phyloP scores from a whole-genome alignment of 495 filamentous ascomycete species.

The Podospora comata region DNA sequence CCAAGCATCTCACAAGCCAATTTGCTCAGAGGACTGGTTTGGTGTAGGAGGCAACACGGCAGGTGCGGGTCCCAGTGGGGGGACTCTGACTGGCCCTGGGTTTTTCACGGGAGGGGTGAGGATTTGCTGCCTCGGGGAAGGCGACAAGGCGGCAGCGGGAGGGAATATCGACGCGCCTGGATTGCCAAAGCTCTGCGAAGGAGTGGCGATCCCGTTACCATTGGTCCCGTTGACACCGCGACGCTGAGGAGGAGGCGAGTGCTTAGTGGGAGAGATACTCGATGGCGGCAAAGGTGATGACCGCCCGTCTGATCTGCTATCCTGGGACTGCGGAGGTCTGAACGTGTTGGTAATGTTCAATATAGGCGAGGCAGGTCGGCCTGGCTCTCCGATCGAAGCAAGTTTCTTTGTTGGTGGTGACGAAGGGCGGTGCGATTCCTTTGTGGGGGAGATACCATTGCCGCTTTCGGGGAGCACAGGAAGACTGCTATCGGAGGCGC shows the following conservation, averaged over 20 bases:
- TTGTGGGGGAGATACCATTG: slow-evolving; percentile 30
- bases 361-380: neutral
- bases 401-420: slow-evolving; percentile 37
- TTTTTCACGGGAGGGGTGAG: slow-evolving; percentile 50
- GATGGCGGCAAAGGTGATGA: slow-evolving; percentile 51
- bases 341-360: slow-evolving; percentile 24
- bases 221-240: slow-evolving; percentile 17
- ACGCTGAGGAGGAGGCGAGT: slow-evolving; percentile 48
- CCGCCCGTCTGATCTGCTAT: slow-evolving; percentile 21
- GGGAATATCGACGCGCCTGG: slow-evolving; percentile 44
- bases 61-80: neutral
- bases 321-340: slow-evolving; percentile 22
- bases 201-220: slow-evolving; percentile 22
- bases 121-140: slow-evolving; percentile 50
- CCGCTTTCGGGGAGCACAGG: slow-evolving; percentile 29
- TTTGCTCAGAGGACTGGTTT: neutral
- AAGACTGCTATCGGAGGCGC: slow-evolving; percentile 20
- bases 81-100: slow-evolving; percentile 30
- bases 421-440: slow-evolving; percentile 28
- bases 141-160: slow-evolving; percentile 50
- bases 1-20: neutral
- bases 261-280: slow-evolving; percentile 72
- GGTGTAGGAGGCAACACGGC: neutral
- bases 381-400: slow-evolving; percentile 17
- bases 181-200: slow-evolving; percentile 23